Evolutionary conservation across 257 asterid genomes (phyloP), one percentile per base, ranked within the genome.

Genomic region (Buddleja alternifolia): DNA sequence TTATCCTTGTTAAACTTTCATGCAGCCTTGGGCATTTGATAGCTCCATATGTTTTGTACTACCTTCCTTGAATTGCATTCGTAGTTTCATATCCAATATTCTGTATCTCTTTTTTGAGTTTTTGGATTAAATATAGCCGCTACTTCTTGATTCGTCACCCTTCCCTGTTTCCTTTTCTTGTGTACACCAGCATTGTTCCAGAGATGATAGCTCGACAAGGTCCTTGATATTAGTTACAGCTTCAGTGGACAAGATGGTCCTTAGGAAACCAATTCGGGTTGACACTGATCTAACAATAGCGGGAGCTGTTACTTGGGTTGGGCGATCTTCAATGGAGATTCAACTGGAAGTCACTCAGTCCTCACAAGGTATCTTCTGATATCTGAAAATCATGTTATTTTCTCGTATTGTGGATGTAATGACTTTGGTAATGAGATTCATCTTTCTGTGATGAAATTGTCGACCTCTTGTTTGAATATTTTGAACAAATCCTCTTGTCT

Each of bases 291-390:
- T 92, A 47, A 83, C 83, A 41, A 83, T 89, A 64, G 74, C 62
- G 7, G 98, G 98, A 17, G 94, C 95, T 21, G 97, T 92, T 75
- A 86, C 96, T 50, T 92, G 98, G 98, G 96, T 92, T 73, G 98
- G 98, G 17, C 78, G 93, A 39, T 92, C 97, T 21, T 92, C 98
- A 60, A 80, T 92, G 97, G 98, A 92, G 81, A 89, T 92, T 78
- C 96, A 83, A 82, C 74, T 92, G 50, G 94, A 87, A 80, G 93
- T 92, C 10, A 83, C 74, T 73, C 98, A 92, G 67, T 74, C 79
- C 63, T 73, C 83, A 32, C 52, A 81, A 82, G 97, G 97, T 92
- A 70, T 70, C 56, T 45, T 51, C 45, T 21, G 45, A 54, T 50
- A 60, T 54, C 54, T 34, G n/a, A 75, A 51, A 75, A 51, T 44